Base-by-base conservation (phyloP, 2,329 filamentous ascomycete genomes). In the Penicillium hordei region DNA sequence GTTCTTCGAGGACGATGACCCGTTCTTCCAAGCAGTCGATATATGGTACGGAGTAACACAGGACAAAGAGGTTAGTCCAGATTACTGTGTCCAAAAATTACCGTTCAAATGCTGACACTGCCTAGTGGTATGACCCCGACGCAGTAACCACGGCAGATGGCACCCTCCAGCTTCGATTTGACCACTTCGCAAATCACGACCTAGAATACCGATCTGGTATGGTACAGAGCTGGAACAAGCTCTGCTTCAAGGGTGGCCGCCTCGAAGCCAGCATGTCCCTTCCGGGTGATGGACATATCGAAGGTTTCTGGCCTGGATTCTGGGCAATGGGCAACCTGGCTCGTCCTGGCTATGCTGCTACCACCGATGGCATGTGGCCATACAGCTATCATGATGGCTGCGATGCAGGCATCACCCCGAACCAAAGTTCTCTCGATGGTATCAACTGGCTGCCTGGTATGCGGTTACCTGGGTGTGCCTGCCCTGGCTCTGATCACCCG, bases 281-380 rank as follows among this genome's bases (percentile, higher is more conserved):
- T 6, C 88, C 88, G 15, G 88, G 87, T 17, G 75, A 79, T 46
- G 88, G 87, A 45, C 85, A 89, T 61, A 82, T 85, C 15, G 81
- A 84, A 55, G 88, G 88, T 57, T 88, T 90, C 73, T 90, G 88
- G 88, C 88, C 88, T 42, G 88, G 88, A 72, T 88, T 89, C 72
- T 90, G 88, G 88, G 81, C 86, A 0, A 89, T 90, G 86, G 88
- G 88, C 5, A 90, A 90, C 67, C 79, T 90, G 23, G 88, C 84
- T 38, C 81, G 88, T 62, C 85, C 88, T 27, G 88, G 88, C 13
- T 89, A 89, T 71, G 81, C 85, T 33, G 83, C 86, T 10, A 89
- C 87, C 1, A 90, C 87, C 0, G 87, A 90, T 60, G 88, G 88
- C 5, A 79, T 89, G 72, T 90, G 88, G 88, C 88, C 88, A 0